Evolutionary conservation across 2,329 filamentous ascomycete species (phyloP), one percentile per base, ranked within the genome.

Genomic region (Cercospora canescens): DNA sequence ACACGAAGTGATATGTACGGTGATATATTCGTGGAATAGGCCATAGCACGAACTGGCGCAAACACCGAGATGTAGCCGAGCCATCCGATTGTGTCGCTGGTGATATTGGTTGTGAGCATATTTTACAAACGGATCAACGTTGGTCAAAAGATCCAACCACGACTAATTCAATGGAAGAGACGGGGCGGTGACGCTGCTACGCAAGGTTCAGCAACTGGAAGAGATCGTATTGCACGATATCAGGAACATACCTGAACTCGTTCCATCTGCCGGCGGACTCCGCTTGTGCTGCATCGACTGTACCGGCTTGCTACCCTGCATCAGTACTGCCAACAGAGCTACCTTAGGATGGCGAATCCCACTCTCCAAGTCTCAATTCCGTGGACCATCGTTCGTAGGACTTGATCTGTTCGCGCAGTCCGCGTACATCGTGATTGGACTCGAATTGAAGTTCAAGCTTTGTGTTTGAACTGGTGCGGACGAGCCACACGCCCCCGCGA

Each of bases 311-410:
- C 57, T 48, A 39, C 37, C 39, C 57, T 41, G 21, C 24, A 45
- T 60, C 28, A 60, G 57, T 60, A 39, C 28, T 14, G 28, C 39
- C 24, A 11, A 30, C 57, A 37, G 28, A 34, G 24, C 52, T 55
- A 35, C 32, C 32, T 35, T 12, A 56, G 50, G 35, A 59, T 21
- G 58, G 58, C 37, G 63, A 65, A 24, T 65, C 63, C 63, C 63
- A 66, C 52, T 62, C 64, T 55, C 37, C 64, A 24, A 45, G 34
- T 37, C 24, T 41, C 52, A 54, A 41, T 35, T 66, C 64, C 16
- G 64, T 66, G 7, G 64, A 66, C 60, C 64, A 60, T 16, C 64
- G 39, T 24, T 58, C 64, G 50, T 66, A 59, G 1, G 60, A 57
- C 64, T 66, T 26, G 35, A 32, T 30, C 26, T 39, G 60, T 35